Conservation (phyloP, 371 early-diverging fungal genomes). For the Sporodiniella umbellata region DNA sequence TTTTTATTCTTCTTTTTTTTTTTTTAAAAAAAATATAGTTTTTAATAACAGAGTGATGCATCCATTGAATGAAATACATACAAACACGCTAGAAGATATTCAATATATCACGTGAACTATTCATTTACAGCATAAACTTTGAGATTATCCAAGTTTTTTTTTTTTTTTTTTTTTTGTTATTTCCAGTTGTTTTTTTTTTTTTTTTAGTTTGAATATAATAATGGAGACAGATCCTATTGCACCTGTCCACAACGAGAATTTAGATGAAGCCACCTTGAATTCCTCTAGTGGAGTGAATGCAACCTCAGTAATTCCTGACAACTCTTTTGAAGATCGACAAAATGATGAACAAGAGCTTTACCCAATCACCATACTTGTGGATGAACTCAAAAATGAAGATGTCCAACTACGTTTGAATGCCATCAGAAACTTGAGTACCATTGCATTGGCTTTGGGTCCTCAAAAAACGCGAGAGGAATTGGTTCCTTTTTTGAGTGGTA, state of each 20-base stretch:
- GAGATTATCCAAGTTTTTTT: not conserved
- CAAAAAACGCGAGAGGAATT: slow-evolving; percentile 95
- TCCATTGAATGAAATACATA: too few relatives aligned
- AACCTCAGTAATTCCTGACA: slow-evolving; percentile 1
- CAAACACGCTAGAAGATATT: too few relatives aligned
- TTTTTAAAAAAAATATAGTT: too few relatives aligned
- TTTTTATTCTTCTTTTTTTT: too few relatives aligned
- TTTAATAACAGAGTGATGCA: too few relatives aligned
- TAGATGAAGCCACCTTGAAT: not conserved
- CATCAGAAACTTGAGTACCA: slow-evolving; percentile 88
- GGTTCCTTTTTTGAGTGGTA: slow-evolving; percentile 95
- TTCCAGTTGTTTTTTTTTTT: slow-evolving; percentile 1
- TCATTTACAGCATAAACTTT: not conserved
- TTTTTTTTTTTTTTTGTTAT: not conserved
- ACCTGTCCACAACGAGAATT: not conserved
- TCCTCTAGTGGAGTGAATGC: slow-evolving; percentile 3
- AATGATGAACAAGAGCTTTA: slow-evolving; percentile 57
- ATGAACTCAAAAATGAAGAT: slow-evolving; percentile 98
- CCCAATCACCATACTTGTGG: slow-evolving; percentile 92
- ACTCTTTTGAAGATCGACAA: slow-evolving; percentile 4
- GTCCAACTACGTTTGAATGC: slow-evolving; percentile 91
- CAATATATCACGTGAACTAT: too few relatives aligned
- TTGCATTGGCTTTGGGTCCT: slow-evolving; percentile 94
- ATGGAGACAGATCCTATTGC: slow-evolving; percentile 9
- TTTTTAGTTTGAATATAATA: not conserved